Evolutionary conservation across 2,329 filamentous ascomycete genomes (phyloP), one percentile per base, ranked within the genome.

Genomic region (Venturia aucupariae): DNA sequence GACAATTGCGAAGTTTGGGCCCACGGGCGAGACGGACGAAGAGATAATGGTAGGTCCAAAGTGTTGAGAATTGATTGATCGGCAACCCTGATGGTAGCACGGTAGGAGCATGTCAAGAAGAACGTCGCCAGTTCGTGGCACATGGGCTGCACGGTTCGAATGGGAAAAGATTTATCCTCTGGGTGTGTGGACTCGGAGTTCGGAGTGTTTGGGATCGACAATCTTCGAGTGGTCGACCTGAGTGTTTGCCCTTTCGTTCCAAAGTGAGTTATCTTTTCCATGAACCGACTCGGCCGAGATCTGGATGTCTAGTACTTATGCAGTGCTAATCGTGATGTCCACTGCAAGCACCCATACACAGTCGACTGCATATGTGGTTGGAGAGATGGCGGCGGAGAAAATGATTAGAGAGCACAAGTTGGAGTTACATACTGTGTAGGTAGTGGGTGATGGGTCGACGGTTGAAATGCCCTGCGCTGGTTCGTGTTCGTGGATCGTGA

Each of bases 121-220:
- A 79, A 72, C 32, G 72, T 77, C 24, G 75, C 71, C 39, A 82
- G 77, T 3, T 81, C 75, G 64, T 85, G 78, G 81, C 83, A 82
- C 70, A 84, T 80, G 79, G 82, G 76, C 0, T 81, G 82, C 0
- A 87, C 84, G 0, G 78, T 77, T 7, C 80, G 80, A 70, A 86
- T 87, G 84, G 84, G 83, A 0, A 77, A 73, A 66, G 69, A 70
- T 35, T 69, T 70, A 10, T 42, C 22, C 11, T 39, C 30, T 1
- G 30, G 57, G 39, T 60, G 35, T 38, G 81, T 85, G 8, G 81
- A 85, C 69, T 73, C 67, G 0, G 62, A 71, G 6, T 78, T 77
- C 69, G 70, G 71, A 8, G 71, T 79, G 3, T 69, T 74, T 39
- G 76, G 75, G 0, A 67, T 78, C 15, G 68, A 78, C 46, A 66